Percentiles rank a stretch among this genome's conserved stretches.
Conservation (phyloP, 768 basidiomycete genomes). For the Kwoniella mangroviensis region DNA sequence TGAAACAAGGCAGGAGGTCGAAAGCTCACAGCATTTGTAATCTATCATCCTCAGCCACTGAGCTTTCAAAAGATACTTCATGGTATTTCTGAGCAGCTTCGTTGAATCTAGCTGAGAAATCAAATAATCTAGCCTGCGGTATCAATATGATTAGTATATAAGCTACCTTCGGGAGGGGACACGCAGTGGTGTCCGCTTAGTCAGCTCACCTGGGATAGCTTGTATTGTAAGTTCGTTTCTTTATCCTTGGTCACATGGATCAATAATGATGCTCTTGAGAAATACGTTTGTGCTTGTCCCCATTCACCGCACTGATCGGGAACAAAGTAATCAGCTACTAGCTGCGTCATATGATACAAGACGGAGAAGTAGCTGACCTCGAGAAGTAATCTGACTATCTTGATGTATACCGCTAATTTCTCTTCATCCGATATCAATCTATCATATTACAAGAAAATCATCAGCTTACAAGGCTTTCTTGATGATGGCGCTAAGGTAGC, state of each 20-base stretch:
- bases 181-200: too few species aligned
- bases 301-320: constrained; percentile 76
- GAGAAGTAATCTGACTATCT: constrained; percentile 88
- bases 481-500: not conserved
- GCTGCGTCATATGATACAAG: not conserved
- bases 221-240: constrained; percentile 63
- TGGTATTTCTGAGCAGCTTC: constrained; percentile 95
- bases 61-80: constrained; percentile 86
- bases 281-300: constrained; percentile 96
- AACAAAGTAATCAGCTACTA: constrained; percentile 16
- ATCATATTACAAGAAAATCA: not conserved
- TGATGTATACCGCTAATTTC: constrained; percentile 86
- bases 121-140: constrained; percentile 85
- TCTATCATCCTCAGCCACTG: constrained; percentile 92
- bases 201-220: constrained; percentile 52
- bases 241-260: constrained; percentile 78
- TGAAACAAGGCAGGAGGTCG: not conserved
- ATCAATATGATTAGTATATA: not conserved
- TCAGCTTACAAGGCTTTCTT: not conserved
- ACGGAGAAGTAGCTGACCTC: constrained; percentile 61
- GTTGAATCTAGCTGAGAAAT: constrained; percentile 87
- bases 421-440: constrained; percentile 77
- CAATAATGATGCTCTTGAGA: constrained; percentile 90
- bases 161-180: too few species aligned
- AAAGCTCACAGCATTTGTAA: constrained; percentile 79